phyloP scores from a whole-genome alignment of 2,329 filamentous ascomycete genomes.

The Dactylellina leptospora region DNA sequence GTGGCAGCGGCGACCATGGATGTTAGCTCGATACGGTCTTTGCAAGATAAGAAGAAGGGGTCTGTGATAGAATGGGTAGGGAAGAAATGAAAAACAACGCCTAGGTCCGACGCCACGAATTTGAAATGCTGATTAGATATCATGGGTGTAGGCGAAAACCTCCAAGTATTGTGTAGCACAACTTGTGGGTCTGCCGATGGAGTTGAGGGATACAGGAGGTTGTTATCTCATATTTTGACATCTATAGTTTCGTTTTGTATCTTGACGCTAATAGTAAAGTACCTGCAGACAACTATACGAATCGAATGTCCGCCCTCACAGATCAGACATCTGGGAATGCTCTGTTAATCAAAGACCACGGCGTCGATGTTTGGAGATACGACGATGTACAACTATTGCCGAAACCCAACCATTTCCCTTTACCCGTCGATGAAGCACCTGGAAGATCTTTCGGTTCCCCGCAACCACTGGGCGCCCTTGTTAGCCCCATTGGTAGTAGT shows the following conservation, averaged over 20 bases:
- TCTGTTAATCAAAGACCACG: slow-evolving; percentile 78
- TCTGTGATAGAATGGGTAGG: slow-evolving; percentile 52
- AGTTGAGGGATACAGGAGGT: slow-evolving; percentile 55
- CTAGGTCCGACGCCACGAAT: background rate
- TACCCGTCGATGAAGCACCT: slow-evolving; percentile 70
- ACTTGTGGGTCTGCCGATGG: slow-evolving; percentile 55
- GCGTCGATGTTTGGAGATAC: slow-evolving; percentile 93
- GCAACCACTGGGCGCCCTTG: slow-evolving; percentile 82
- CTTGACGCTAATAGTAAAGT: background rate
- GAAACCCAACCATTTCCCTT: slow-evolving; percentile 80
- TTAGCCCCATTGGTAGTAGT: slow-evolving; percentile 79
- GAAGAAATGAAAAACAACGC: background rate
- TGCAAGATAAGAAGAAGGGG: slow-evolving; percentile 51
- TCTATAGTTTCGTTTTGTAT: background rate
- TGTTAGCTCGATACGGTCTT: slow-evolving; percentile 50
- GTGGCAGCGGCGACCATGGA: slow-evolving; percentile 49
- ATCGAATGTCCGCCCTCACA: slow-evolving; percentile 58
- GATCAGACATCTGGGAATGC: slow-evolving; percentile 75
- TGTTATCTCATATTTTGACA: slow-evolving; percentile 18
- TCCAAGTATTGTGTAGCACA: slow-evolving; percentile 57
- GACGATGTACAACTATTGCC: slow-evolving; percentile 72
- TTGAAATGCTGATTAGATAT: slow-evolving; percentile 21
- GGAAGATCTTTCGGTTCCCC: slow-evolving; percentile 73
- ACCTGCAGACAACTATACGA: slow-evolving; percentile 49
- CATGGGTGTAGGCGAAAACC: slow-evolving; percentile 55